Conservation (phyloP, 2,329 filamentous ascomycete genomes). For the Diaporthe ampelina region DNA sequence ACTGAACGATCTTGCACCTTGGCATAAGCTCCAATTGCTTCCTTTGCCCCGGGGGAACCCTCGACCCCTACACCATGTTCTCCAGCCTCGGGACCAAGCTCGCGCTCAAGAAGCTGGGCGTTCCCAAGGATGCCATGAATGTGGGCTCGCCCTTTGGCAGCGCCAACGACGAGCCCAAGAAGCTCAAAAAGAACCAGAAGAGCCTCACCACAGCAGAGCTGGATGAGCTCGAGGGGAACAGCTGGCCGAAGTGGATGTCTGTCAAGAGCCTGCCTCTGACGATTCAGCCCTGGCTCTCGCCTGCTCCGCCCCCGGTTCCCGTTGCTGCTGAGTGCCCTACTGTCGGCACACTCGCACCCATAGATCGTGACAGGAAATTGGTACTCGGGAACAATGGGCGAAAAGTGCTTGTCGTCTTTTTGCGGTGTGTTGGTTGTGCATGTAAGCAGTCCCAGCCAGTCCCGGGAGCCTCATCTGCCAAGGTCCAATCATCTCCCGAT, state of each 20-base stretch:
- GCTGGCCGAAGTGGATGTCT: constrained; percentile 63
- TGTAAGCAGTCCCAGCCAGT: constrained; percentile 55
- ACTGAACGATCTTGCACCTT: constrained; percentile 20
- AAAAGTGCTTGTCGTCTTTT: constrained; percentile 63
- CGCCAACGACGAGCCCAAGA: constrained; percentile 40
- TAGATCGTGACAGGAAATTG: constrained; percentile 61
- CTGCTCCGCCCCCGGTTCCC: constrained; percentile 63
- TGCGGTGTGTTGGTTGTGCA: constrained; percentile 69
- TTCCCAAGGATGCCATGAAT: constrained; percentile 65
- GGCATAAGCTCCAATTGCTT: constrained; percentile 5
- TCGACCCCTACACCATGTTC: constrained; percentile 60
- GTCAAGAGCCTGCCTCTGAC: constrained; percentile 64
- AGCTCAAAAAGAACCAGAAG: constrained; percentile 49
- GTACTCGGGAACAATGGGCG: constrained; percentile 52
- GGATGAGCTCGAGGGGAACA: background rate
- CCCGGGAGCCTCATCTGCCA: background rate
- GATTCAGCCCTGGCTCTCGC: constrained; percentile 67
- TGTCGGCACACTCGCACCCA: constrained; percentile 62
- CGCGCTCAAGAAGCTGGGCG: constrained; percentile 69
- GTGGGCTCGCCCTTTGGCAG: constrained; percentile 52
- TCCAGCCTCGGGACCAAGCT: constrained; percentile 69
- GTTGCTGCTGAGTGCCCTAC: constrained; percentile 59
- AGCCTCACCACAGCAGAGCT: constrained; percentile 34
- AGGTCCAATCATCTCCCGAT: background rate
- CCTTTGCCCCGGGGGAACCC: background rate